Evolutionary conservation across 768 basidiomycete species (phyloP).

Genomic region (Pleurotus eryngii): DNA sequence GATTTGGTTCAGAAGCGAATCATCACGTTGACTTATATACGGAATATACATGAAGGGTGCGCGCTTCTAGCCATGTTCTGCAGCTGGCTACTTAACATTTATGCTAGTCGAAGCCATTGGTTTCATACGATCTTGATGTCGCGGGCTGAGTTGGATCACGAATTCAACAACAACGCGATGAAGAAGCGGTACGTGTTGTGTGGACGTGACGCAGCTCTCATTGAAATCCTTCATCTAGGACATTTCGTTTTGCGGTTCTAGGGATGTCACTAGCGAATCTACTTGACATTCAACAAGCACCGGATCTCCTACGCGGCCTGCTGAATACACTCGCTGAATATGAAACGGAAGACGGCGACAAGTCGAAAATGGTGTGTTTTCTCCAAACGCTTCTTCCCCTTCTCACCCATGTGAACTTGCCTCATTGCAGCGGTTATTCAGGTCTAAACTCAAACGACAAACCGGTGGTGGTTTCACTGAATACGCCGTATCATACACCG

Average conservation of each 20-base stretch:
- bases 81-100: background rate
- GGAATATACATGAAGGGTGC: slow-evolving; percentile 84
- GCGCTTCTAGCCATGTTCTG: slow-evolving; percentile 21
- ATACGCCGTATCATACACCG: slow-evolving; percentile 57
- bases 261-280: slow-evolving; percentile 83
- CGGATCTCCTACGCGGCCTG: slow-evolving; percentile 76
- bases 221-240: slow-evolving; percentile 38
- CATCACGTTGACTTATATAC: slow-evolving; percentile 79
- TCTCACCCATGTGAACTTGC: background rate
- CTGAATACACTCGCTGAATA: slow-evolving; percentile 72
- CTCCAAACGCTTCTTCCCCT: background rate
- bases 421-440: slow-evolving; percentile 51
- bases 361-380: slow-evolving; percentile 64
- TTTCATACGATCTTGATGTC: slow-evolving; percentile 85
- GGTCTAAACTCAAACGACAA: slow-evolving; percentile 53
- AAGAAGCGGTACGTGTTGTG: slow-evolving; percentile 58
- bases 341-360: slow-evolving; percentile 74
- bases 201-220: background rate
- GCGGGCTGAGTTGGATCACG: slow-evolving; percentile 66
- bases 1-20: slow-evolving; percentile 83
- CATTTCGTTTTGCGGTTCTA: slow-evolving; percentile 78
- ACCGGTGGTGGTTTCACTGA: slow-evolving; percentile 52
- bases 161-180: slow-evolving; percentile 73
- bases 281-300: slow-evolving; percentile 76
- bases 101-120: slow-evolving; percentile 73